phyloP scores from a whole-genome alignment of 2,329 filamentous ascomycete species.

The Kalaharituber pfeilii region DNA sequence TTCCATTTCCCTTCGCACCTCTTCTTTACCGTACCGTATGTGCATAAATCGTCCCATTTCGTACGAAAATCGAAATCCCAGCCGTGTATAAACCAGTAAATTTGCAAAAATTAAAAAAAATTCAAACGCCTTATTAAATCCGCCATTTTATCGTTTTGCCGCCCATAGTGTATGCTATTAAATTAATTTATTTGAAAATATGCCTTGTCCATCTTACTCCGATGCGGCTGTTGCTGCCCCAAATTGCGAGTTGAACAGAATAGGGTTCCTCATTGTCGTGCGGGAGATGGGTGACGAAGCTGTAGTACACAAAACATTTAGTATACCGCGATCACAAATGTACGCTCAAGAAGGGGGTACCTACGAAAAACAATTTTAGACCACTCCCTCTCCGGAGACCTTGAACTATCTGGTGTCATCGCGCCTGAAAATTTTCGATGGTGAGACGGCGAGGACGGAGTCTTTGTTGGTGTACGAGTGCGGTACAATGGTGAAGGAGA shows the following conservation, averaged over 20 bases:
- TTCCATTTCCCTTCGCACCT: no score
- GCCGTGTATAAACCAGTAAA: no score
- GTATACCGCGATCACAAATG: background rate
- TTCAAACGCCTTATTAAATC: no score
- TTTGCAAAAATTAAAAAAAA: no score
- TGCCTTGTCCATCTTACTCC: background rate
- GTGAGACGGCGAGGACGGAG: background rate
- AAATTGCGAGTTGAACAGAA: slow-evolving; percentile 18
- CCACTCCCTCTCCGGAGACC: slow-evolving; percentile 9
- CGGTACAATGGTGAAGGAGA: slow-evolving; percentile 6
- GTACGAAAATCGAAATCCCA: no score
- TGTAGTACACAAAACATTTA: slow-evolving; percentile 2
- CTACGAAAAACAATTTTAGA: slow-evolving; percentile 8
- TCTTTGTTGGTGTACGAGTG: slow-evolving; percentile 10
- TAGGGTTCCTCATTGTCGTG: slow-evolving; percentile 17
- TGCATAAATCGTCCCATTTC: no score
- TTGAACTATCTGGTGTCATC: background rate
- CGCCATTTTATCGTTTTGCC: no score
- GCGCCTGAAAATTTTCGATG: background rate
- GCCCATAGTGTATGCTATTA: no score
- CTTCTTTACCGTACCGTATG: no score
- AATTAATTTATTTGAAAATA: no score
- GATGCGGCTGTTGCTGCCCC: background rate
- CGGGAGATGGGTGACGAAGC: slow-evolving; percentile 17
- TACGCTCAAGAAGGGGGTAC: slow-evolving; percentile 9